Evolutionary conservation across 495 filamentous ascomycete species (phyloP), one percentile per base, ranked within the genome.

Genomic region (Physcia stellaris): DNA sequence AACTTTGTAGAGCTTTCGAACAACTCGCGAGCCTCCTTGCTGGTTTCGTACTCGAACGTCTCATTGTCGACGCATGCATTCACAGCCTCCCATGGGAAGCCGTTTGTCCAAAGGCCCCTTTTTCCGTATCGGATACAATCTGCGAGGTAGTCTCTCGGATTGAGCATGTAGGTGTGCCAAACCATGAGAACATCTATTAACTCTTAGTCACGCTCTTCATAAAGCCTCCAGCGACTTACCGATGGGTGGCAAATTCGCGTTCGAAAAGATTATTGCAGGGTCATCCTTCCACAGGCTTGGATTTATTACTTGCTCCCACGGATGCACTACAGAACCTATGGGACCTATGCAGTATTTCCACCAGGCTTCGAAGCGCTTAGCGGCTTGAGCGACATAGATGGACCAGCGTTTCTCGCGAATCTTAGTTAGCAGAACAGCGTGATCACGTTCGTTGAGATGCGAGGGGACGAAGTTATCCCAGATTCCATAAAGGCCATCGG

Each of bases 131-230:
- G 64, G 35, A 88, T 58, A 46, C 78, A 79, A 52, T 93, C 86
- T 47, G 93, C 85, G 2, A 85, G 68, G 51, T 77, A 93, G 30
- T 63, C 61, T 20, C 80, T 63, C 2, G 86, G 86, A 45, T 88
- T 92, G 3, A 94, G 70, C 75, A 86, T 77, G 47, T 84, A 82
- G 1, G 80, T 63, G 56, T 94, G 86, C 83, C 81, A 90, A 1
- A 92, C 83, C 83, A 94, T 85, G 31, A 94, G 57, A 2, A 94
- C 75, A 53, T 94, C 85, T 77, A 49, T 2, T 6, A 27, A 28
- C 2, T 19, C 41, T 24, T 12, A 12, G 6, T n/a, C 19, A 18
- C 23, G 10, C 11, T 33, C 13, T 13, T 17, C 11, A 18, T 19
- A 11, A 41, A 12, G 4, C 3, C 11, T 32, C 18, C 11, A 6